Evolutionary conservation across 306 rosid species (phyloP), one percentile per base, ranked within the genome.

Genomic region (Cicer chorassanicum): DNA sequence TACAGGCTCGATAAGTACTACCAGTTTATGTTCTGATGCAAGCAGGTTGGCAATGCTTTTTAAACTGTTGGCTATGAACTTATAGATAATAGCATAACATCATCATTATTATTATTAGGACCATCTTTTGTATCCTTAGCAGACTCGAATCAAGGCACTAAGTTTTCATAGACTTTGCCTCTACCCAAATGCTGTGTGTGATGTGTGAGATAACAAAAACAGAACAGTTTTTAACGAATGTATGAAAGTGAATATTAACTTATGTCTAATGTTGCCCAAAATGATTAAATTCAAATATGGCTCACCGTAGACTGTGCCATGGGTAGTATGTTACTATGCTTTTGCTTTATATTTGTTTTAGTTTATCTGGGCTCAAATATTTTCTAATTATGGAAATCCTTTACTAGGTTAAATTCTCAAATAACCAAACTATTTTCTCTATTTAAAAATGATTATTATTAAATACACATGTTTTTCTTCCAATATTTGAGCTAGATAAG

Each of bases 111-210:
- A 69, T 29, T 24, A 16, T 21, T 14, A 49, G 63, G 45, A 49
- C 41, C 40, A 45, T 64, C 61, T 40, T 65, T 77, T 77, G 36
- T 72, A 50, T 14, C 54, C 71, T 56, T 53, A 18, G 59, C 38
- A 76, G 19, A 76, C 34, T 40, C 65, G 15, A 71, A 82, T 72
- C 71, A 56, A 82, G 78, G 82, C 14, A n/a, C 81, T 63, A 76
- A 75, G 63, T 43, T 72, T 64, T 24, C 75, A 12, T 82, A 24
- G 81, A 40, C 55, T 67, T 74, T 48, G 76, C 42, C 64, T 61
- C 39, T 51, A 63, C 56, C 53, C 40, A 75, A 75, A 50, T 43
- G 72, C 48, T 36, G 63, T 18, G 4, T 24, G 34, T 43, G 36
- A 29, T 67, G 19, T 75, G 64, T 57, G 14, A 68, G 16, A 59